These are phyloP conservation scores for Ustilago shanxiensis DNA, from an alignment of 1,284 basidiomycete species.

Conservation along the genomic window DNA sequence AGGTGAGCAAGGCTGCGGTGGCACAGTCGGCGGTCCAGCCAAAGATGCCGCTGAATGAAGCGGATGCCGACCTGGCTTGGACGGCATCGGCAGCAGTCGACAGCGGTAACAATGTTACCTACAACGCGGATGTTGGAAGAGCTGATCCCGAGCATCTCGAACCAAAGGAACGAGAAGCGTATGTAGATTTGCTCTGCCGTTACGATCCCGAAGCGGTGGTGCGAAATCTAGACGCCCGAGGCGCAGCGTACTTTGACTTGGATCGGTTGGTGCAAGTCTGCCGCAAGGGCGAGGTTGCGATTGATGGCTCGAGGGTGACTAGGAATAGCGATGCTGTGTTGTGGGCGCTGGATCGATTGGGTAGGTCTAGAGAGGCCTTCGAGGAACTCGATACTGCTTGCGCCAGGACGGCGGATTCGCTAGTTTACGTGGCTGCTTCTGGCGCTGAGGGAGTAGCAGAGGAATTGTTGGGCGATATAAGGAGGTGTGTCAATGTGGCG, in stretches of 20 bases:
- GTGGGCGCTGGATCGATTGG: conserved; percentile 82
- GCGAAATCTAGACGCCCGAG: conserved; percentile 77
- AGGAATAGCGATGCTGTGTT: conserved; percentile 82
- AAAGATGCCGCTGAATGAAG: conserved; percentile 9
- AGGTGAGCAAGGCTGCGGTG: conserved; percentile 71
- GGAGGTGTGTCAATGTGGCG: conserved; percentile 43
- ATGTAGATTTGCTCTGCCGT: conserved; percentile 80
- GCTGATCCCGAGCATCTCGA: conserved; percentile 72
- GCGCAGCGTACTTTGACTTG: conserved; percentile 76
- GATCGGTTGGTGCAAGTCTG: conserved; percentile 76
- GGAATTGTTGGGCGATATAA: conserved; percentile 34
- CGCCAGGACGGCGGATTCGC: conserved; percentile 57
- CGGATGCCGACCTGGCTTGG: conserved; percentile 66
- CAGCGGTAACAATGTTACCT: neutral
- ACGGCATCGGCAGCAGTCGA: neutral
- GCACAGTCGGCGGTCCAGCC: conserved; percentile 27
- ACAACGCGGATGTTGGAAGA: conserved; percentile 37
- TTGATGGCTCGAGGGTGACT: conserved; percentile 32
- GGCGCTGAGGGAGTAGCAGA: conserved; percentile 4
- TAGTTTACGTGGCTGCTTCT: conserved; percentile 23
- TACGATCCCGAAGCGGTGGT: conserved; percentile 80
- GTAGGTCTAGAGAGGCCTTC: conserved; percentile 75
- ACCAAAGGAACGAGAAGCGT: conserved; percentile 75
- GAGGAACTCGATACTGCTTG: conserved; percentile 50
- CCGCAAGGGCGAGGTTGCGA: conserved; percentile 71